These are phyloP conservation scores for Phanerodontia chrysosporium DNA, from an alignment of 768 basidiomycete genomes.

Conservation along the genomic window DNA sequence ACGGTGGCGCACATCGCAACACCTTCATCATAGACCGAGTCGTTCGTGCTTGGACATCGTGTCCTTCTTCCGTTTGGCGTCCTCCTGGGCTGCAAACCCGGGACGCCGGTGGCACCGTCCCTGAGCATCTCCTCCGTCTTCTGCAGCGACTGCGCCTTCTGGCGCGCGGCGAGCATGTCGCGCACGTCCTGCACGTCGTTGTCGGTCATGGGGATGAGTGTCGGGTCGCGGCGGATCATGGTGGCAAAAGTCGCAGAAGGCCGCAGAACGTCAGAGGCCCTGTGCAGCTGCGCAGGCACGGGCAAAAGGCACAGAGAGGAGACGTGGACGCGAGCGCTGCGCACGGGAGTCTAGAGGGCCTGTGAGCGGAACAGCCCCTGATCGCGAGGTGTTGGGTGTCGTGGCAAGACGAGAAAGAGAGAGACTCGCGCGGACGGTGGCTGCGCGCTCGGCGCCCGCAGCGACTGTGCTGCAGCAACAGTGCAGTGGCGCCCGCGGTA, in stretches of 20 bases:
- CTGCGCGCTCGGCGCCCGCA: neutral
- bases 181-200: constrained; percentile 77
- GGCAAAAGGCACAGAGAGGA: neutral
- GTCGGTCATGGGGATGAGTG: constrained; percentile 73
- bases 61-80: constrained; percentile 31
- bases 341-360: neutral
- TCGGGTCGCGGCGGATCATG: constrained; percentile 79
- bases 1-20: neutral
- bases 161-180: constrained; percentile 27
- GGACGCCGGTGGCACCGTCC: neutral
- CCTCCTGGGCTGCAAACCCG: constrained; percentile 24
- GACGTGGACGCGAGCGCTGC: neutral
- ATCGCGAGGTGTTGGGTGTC: neutral
- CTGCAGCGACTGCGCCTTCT: neutral
- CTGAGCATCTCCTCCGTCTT: neutral
- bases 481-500: neutral
- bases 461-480: neutral
- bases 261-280: no score
- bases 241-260: neutral
- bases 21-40: constrained; percentile 23
- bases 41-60: constrained; percentile 32
- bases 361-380: neutral
- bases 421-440: neutral
- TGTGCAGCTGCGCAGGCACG: no score
- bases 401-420: neutral